Base-by-base conservation (phyloP, 495 filamentous ascomycete genomes). In the Terfezia boudieri region DNA sequence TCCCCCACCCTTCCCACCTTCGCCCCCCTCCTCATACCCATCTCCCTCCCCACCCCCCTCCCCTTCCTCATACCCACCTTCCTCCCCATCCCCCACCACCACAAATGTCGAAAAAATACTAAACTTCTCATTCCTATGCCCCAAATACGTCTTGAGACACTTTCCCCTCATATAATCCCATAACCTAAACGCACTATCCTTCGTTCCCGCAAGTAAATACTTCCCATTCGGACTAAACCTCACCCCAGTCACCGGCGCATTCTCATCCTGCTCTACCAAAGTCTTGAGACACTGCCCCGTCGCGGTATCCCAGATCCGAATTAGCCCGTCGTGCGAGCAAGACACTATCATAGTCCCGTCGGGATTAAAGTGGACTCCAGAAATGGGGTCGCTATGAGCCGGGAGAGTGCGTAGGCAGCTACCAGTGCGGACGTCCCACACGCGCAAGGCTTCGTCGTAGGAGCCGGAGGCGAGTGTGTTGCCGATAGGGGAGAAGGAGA, bases 71-170 rank as follows among this genome's bases (percentile, higher is more conserved):
- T n/a, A n/a, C n/a, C n/a, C n/a, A n/a, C n/a, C 57, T 59, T 58
- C 57, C 56, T 51, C 70, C 63, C 17, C 71, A 67, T 9, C 64
- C 69, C 36, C 73, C 66, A 56, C 86, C 78, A 14, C 73, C 65
- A 32, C 86, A 68, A 94, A 95, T 23, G 79, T 77, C 6, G 88
- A 86, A 23, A 76, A 76, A 26, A 96, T 71, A 56, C 84, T 86
- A 69, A 80, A 94, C 53, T 81, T 83, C 59, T 76, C 72, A 66
- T 95, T 96, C 53, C 72, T 69, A 66, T 96, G 92, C 8, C 92
- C 90, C 67, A 94, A 85, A 72, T 95, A 98, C 22, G 90, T 98
- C 73, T 96, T 98, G 57, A 94, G 79, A 60, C 85, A 86, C 46
- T 78, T 73, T 3, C 88, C 86, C 26, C 84, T 78, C 3, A 90